Evolutionary conservation across 73 alveolate genomes (phyloP).

Genomic region (Paramecium bursaria): DNA sequence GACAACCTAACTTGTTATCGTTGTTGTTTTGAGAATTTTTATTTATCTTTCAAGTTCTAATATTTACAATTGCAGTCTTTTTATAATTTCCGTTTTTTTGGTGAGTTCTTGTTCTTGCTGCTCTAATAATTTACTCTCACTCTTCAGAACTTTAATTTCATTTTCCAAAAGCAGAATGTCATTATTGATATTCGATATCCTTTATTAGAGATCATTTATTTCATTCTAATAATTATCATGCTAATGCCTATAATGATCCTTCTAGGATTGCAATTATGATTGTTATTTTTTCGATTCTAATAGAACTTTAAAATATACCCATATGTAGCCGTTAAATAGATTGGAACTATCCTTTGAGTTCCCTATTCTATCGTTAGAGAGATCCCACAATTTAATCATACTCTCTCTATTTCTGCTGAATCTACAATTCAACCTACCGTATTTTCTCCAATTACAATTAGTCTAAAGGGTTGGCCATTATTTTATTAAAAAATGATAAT

Average conservation of each 20-base stretch:
- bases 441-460: background rate
- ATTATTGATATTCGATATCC: background rate
- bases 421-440: background rate
- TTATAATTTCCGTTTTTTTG: background rate
- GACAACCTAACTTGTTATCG: background rate
- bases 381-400: background rate
- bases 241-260: background rate
- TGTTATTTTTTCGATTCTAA: background rate
- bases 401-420: background rate
- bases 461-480: background rate
- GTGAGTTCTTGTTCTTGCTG: background rate
- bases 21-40: background rate
- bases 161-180: background rate
- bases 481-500: background rate
- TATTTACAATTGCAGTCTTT: background rate
- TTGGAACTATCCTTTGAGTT: background rate
- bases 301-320: background rate
- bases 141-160: background rate
- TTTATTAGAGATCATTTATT: background rate
- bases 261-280: background rate
- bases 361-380: background rate
- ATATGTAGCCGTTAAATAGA: background rate
- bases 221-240: background rate
- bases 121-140: background rate
- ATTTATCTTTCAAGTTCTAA: background rate